A percentile compares a stretch with the other conserved stretches of the same genome.
Evolutionary conservation across 805 yeast species (phyloP).

Genomic region (Candida verbasci): DNA sequence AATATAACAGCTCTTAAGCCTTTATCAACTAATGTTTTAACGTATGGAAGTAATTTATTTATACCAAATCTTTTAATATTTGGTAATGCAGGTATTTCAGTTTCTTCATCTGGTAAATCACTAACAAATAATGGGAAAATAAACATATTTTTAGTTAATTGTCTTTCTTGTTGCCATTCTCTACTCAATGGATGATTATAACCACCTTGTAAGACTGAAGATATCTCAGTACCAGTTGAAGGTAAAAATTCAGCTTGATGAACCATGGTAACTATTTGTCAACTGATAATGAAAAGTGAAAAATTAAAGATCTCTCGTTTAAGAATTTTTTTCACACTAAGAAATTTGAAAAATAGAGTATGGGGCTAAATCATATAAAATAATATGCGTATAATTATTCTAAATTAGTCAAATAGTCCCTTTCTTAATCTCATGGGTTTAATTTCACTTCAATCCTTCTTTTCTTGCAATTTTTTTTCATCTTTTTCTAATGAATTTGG

Average conservation of each 20-base stretch:
- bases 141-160: conserved; percentile 80
- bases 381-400: too few species aligned
- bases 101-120: conserved; percentile 77
- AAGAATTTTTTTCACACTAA: too few species aligned
- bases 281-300: background rate
- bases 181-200: conserved; percentile 86
- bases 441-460: conserved; percentile 1
- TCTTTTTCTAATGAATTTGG: conserved; percentile 3
- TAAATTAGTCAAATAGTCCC: too few species aligned
- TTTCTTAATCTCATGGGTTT: too few species aligned
- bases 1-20: conserved; percentile 84
- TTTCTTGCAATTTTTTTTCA: conserved; percentile 7
- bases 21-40: conserved; percentile 63
- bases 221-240: conserved; percentile 52
- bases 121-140: conserved; percentile 88
- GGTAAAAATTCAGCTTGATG: conserved; percentile 72
- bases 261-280: conserved; percentile 29
- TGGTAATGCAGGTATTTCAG: conserved; percentile 72
- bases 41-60: conserved; percentile 70
- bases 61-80: conserved; percentile 85
- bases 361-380: too few species aligned
- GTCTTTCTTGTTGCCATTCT: conserved; percentile 88
- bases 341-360: too few species aligned
- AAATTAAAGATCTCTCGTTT: background rate
- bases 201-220: conserved; percentile 87